Conservation (phyloP, 257 asterid genomes). For the Solanum chiquidenum region DNA sequence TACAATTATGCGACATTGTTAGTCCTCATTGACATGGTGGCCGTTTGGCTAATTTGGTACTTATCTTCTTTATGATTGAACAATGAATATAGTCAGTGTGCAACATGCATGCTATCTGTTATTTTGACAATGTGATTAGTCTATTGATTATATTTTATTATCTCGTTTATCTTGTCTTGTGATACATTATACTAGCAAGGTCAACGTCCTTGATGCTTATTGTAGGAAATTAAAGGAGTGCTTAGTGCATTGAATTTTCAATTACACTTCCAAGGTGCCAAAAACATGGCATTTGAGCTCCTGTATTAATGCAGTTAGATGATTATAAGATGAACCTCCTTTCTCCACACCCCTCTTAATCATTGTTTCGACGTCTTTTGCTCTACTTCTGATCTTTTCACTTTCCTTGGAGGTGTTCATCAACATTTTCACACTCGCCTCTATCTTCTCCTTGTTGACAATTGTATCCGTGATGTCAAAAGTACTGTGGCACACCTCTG, state of each 20-base stretch:
- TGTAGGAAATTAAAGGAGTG: not conserved
- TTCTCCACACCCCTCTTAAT: not conserved
- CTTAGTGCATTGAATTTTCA: not conserved
- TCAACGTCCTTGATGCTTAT: not conserved
- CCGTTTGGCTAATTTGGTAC: not conserved
- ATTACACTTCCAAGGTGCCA: not conserved
- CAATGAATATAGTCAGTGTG: not conserved
- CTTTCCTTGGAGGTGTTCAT: slow-evolving; percentile 2
- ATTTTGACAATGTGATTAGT: not conserved
- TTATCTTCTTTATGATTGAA: not conserved
- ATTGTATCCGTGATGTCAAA: not conserved
- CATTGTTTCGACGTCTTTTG: not conserved
- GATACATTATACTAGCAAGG: not conserved
- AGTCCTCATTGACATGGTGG: not conserved
- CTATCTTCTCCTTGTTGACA: not conserved
- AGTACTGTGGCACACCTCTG: not conserved
- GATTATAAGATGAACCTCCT: slow-evolving; percentile 13
- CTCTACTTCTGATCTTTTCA: slow-evolving; percentile 1
- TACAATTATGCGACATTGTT: not conserved
- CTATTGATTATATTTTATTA: not conserved
- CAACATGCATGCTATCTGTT: not conserved
- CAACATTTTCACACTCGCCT: not conserved
- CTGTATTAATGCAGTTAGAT: not conserved
- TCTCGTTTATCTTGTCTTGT: not conserved
- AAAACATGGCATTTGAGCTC: slow-evolving; percentile 2